These are phyloP conservation scores for Mariannaea elegans DNA, from an alignment of 2,329 filamentous ascomycete species.

Conservation along the genomic window DNA sequence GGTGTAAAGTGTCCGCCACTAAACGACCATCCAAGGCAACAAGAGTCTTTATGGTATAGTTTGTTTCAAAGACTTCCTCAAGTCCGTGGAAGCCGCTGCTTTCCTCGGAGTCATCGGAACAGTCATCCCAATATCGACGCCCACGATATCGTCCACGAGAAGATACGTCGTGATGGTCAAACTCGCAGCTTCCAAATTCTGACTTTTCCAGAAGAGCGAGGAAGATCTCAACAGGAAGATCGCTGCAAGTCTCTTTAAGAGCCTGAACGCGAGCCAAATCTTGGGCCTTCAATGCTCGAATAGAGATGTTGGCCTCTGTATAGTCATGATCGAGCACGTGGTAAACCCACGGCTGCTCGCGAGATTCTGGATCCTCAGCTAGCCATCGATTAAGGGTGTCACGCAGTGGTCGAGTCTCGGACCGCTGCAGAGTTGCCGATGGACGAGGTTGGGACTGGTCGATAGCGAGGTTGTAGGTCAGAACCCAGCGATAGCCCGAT, in stretches of 20 bases:
- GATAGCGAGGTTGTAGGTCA: slow-evolving; percentile 61
- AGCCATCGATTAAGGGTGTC: slow-evolving; percentile 42
- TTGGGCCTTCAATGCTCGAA: slow-evolving; percentile 36
- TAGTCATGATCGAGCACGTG: slow-evolving; percentile 48
- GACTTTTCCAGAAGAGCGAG: slow-evolving; percentile 44
- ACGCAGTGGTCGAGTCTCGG: slow-evolving; percentile 26
- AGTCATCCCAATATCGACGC: too few relatives aligned
- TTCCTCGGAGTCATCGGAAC: slow-evolving; percentile 18
- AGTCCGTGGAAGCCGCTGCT: slow-evolving; percentile 22
- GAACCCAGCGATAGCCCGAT: slow-evolving; percentile 58
- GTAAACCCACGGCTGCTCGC: slow-evolving; percentile 32
- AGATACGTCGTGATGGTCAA: slow-evolving; percentile 13
- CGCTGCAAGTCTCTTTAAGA: slow-evolving; percentile 36
- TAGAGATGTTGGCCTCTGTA: slow-evolving; percentile 44
- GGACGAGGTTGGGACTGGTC: slow-evolving; percentile 27
- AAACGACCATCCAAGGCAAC: slow-evolving; percentile 39
- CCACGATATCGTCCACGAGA: too few relatives aligned
- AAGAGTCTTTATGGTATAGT: slow-evolving; percentile 34
- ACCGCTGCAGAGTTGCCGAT: slow-evolving; percentile 26
- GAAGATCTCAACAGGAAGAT: slow-evolving; percentile 44
- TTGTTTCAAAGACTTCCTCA: slow-evolving; percentile 17
- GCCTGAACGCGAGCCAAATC: slow-evolving; percentile 40
- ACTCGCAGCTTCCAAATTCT: slow-evolving; percentile 31
- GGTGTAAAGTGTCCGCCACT: slow-evolving; percentile 20
- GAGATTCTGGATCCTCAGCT: not conserved